Conservation (phyloP, 768 basidiomycete genomes). For the Leccinum rimulosum region DNA sequence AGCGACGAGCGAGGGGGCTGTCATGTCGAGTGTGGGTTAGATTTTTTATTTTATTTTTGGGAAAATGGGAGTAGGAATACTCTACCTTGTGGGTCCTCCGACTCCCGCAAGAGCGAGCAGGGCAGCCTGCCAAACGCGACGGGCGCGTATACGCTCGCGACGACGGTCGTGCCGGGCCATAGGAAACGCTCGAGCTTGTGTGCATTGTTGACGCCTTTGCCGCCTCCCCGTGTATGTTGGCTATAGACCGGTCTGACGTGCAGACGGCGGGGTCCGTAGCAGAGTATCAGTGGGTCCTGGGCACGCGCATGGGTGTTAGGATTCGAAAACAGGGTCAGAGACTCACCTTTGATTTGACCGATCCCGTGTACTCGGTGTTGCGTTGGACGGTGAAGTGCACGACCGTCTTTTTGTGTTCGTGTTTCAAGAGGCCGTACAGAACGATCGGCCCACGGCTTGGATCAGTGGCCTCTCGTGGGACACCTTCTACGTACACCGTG, state of each 20-base stretch:
- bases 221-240: constrained; percentile 87
- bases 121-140: constrained; percentile 79
- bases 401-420: constrained; percentile 95
- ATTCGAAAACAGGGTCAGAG: background rate
- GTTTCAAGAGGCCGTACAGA: constrained; percentile 81
- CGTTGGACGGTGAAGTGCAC: constrained; percentile 91
- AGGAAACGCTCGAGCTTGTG: constrained; percentile 95
- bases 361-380: constrained; percentile 89
- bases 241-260: constrained; percentile 87
- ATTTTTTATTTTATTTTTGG: background rate
- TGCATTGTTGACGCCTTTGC: constrained; percentile 91
- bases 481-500: constrained; percentile 70
- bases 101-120: constrained; percentile 74
- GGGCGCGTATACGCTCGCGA: constrained; percentile 89
- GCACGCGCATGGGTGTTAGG: background rate
- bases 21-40: background rate
- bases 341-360: constrained; percentile 83
- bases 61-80: background rate
- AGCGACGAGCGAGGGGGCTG: constrained; percentile 83
- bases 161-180: constrained; percentile 73
- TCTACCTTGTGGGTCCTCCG: constrained; percentile 60
- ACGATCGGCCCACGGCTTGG: constrained; percentile 48
- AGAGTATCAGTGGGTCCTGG: constrained; percentile 85
- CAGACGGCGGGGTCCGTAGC: constrained; percentile 85
- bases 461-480: constrained; percentile 57